Conservation (phyloP, 1,139 yeast species). For the Geotrichum bryndzae region DNA sequence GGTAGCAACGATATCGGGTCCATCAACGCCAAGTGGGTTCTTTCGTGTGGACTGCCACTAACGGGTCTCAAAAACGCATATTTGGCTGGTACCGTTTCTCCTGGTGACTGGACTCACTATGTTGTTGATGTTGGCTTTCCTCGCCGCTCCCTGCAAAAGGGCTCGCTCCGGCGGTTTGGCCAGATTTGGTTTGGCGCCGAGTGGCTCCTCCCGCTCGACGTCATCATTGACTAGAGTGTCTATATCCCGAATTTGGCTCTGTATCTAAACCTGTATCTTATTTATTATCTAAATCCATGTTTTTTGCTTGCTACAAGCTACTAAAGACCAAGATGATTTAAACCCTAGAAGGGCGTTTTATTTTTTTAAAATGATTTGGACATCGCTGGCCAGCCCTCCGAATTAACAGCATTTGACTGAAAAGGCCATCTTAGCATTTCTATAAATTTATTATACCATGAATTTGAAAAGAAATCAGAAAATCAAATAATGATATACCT, state of each 20-base stretch:
- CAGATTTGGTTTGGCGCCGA: slow-evolving; percentile 41
- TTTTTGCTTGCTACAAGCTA: not conserved
- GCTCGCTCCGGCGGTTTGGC: slow-evolving; percentile 42
- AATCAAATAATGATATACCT: too few species aligned
- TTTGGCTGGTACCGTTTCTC: slow-evolving; percentile 38
- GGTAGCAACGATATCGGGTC: slow-evolving; percentile 14
- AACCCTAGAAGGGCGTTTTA: not conserved
- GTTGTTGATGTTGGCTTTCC: slow-evolving; percentile 76
- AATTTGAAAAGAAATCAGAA: too few species aligned
- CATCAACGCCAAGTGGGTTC: slow-evolving; percentile 47
- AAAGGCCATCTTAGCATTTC: not conserved
- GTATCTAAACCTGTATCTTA: not conserved
- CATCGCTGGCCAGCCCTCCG: too few species aligned
- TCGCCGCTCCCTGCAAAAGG: slow-evolving; percentile 35
- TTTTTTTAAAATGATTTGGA: too few species aligned
- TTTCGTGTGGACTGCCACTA: slow-evolving; percentile 71
- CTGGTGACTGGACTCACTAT: slow-evolving; percentile 48
- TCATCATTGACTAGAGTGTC: slow-evolving; percentile 13
- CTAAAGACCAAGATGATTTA: not conserved
- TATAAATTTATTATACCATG: too few species aligned
- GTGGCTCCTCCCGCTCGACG: slow-evolving; percentile 30
- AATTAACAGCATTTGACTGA: too few species aligned
- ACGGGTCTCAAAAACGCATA: slow-evolving; percentile 61
- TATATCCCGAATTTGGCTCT: not conserved
- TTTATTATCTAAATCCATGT: not conserved